phyloP scores from a whole-genome alignment of 1,284 basidiomycete species.

The Ceratobasidium papillatum region DNA sequence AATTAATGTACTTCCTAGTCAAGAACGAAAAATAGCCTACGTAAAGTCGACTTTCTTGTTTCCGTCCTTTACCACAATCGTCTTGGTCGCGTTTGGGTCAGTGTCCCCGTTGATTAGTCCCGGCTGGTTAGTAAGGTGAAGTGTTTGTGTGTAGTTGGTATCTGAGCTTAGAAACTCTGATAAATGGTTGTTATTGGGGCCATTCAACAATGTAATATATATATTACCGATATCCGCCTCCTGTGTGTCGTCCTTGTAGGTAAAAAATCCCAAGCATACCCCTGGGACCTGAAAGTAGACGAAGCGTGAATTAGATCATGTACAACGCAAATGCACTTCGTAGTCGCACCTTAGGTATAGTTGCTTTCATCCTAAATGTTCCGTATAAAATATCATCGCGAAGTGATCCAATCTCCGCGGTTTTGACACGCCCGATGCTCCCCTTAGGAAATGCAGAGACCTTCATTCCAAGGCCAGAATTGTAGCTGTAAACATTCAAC shows the following conservation, averaged over 20 bases:
- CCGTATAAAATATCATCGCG: conserved; percentile 41
- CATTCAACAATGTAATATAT: neutral
- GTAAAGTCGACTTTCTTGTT: conserved; percentile 38
- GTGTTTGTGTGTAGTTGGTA: conserved; percentile 38
- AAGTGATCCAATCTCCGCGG: conserved; percentile 41
- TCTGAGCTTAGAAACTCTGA: conserved; percentile 42
- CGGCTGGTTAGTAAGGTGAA: conserved; percentile 44
- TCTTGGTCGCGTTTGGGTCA: conserved; percentile 38
- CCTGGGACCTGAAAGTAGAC: conserved; percentile 17
- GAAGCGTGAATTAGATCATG: too few species aligned
- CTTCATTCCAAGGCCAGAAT: conserved; percentile 42
- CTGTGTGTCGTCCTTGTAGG: conserved; percentile 18
- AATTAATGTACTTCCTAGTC: too few species aligned
- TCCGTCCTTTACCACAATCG: conserved; percentile 18
- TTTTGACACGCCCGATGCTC: conserved; percentile 40
- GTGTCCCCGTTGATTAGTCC: conserved; percentile 39
- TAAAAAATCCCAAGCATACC: conserved; percentile 41
- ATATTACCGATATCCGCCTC: conserved; percentile 37
- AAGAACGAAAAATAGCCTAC: conserved; percentile 18
- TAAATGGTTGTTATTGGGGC: neutral
- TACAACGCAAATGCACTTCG: too few species aligned
- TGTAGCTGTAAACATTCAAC: conserved; percentile 39
- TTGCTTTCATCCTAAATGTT: conserved; percentile 45
- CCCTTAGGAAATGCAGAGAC: conserved; percentile 39
- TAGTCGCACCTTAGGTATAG: conserved; percentile 43